Base-by-base conservation (phyloP, 345 rosid genomes). In the Heritiera fomes region DNA sequence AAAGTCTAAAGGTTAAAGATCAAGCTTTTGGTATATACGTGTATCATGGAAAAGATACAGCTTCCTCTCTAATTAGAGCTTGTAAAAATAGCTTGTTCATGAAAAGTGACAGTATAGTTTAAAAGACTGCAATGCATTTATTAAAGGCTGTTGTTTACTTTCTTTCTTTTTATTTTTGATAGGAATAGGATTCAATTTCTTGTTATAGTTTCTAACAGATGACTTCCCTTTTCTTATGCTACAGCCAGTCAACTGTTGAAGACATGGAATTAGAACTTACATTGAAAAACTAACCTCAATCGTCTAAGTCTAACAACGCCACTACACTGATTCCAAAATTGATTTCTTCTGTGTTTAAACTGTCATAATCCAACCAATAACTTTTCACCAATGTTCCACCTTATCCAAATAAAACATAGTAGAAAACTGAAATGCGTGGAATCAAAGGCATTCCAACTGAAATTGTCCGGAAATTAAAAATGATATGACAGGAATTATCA, bases 361-460 rank as follows among this genome's bases (percentile, higher is more conserved):
- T 6, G 61, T 60, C 63, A 59, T 23, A 20, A 28, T 23, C 14
- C 12, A 23, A 23, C 13, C 64, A 60, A 23, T 9, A 8, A 23
- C 14, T 23, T 60, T 23, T 28, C 32, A 60, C 10, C 64, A 23
- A 23, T 60, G 12, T 60, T 60, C 34, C 15, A 46, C 47, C 53
- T 52, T 12, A 13, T 50, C 55, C 55, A 50, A 60, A 60, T 38
- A 38, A 60, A 23, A 30, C 64, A 23, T 23, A 38, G 34, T 60
- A 23, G 64, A 60, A 23, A 60, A 18, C 34, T 60, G 64, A 60
- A 60, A 60, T 60, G 64, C 34, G 38, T 60, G 10, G 34, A 60
- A 60, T 60, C 64, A 60, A 60, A 60, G 38, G 64, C 34, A 60
- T 60, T 23, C 64, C 64, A 60, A 23, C 30, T 23, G 64, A 60